These are phyloP conservation scores for Ceratobasidium sp. DNA, from an alignment of 1,284 basidiomycete genomes.

Conservation along the genomic window DNA sequence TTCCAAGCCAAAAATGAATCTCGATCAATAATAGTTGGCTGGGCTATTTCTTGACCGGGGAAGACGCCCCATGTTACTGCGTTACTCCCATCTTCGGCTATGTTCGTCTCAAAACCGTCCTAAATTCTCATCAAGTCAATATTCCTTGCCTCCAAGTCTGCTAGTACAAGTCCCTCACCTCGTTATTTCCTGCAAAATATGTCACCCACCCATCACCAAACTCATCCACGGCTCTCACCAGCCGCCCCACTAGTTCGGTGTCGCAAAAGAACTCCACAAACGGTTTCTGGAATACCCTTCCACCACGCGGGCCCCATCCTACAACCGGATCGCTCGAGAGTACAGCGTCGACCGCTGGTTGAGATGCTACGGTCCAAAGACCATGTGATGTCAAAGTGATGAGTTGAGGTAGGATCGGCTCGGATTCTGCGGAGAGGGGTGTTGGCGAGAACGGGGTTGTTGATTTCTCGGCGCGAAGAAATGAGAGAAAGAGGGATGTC, in stretches of 20 bases:
- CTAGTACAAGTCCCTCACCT: constrained; percentile 65
- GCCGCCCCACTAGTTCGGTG: constrained; percentile 70
- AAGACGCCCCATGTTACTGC: constrained; percentile 99
- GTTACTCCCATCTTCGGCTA: constrained; percentile 91
- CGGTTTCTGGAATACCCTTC: constrained; percentile 98
- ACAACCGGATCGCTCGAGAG: constrained; percentile 87
- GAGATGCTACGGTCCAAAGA: constrained; percentile 97
- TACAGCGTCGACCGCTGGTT: constrained; percentile 95
- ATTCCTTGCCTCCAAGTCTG: background rate
- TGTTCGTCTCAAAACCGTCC: constrained; percentile 95
- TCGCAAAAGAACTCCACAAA: constrained; percentile 79
- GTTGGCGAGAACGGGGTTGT: constrained; percentile 98
- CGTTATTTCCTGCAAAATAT: constrained; percentile 86
- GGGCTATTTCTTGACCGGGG: constrained; percentile 97
- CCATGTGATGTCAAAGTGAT: constrained; percentile 89
- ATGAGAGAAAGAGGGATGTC: constrained; percentile 79
- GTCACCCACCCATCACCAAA: constrained; percentile 77
- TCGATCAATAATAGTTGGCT: constrained; percentile 98
- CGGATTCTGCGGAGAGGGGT: constrained; percentile 85
- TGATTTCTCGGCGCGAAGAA: constrained; percentile 77
- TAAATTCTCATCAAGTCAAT: constrained; percentile 56
- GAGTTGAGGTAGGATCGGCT: constrained; percentile 83
- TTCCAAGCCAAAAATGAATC: constrained; percentile 99
- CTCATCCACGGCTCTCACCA: constrained; percentile 71
- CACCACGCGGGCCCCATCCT: constrained; percentile 95